Percentiles rank a stretch among this genome's conserved stretches.
Evolutionary conservation across 2,329 filamentous ascomycete species (phyloP).

Genomic region (Alternaria consortialis): DNA sequence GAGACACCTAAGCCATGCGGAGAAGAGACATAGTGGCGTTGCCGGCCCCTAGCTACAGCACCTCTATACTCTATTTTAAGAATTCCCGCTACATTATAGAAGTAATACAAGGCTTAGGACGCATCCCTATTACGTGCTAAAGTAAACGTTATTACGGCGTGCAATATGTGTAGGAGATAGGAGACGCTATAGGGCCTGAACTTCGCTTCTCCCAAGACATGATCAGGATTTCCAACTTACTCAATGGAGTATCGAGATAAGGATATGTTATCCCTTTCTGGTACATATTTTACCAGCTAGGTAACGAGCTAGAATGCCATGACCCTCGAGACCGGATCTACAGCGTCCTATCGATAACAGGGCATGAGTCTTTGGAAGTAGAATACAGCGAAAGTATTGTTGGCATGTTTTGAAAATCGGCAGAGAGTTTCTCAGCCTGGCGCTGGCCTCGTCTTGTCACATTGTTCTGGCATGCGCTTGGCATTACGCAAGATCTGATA

Average conservation of each 20-base stretch:
- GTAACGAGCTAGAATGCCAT: not conserved
- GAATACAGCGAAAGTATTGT: not conserved
- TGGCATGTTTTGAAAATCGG: not conserved
- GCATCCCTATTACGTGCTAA: not conserved
- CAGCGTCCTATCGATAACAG: not conserved
- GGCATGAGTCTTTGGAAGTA: not conserved
- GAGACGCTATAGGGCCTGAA: not conserved
- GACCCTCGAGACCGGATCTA: not conserved
- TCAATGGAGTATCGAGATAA: not conserved
- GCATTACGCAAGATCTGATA: not conserved
- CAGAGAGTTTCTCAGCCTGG: not conserved
- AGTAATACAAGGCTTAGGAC: not conserved
- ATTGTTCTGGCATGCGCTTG: not conserved
- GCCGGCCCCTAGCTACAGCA: not conserved
- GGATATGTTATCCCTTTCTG: not conserved
- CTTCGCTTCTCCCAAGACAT: no score
- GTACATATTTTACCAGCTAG: not conserved
- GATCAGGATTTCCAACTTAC: no score
- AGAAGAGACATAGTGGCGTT: not conserved
- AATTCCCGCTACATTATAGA: not conserved
- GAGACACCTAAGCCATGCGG: not conserved
- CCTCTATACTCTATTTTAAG: constrained; percentile 2
- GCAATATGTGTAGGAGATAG: not conserved
- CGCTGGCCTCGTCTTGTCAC: not conserved
- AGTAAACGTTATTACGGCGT: not conserved